Conservation (phyloP, 176 grass and related monocot species). For the Tuctoria greenei region DNA sequence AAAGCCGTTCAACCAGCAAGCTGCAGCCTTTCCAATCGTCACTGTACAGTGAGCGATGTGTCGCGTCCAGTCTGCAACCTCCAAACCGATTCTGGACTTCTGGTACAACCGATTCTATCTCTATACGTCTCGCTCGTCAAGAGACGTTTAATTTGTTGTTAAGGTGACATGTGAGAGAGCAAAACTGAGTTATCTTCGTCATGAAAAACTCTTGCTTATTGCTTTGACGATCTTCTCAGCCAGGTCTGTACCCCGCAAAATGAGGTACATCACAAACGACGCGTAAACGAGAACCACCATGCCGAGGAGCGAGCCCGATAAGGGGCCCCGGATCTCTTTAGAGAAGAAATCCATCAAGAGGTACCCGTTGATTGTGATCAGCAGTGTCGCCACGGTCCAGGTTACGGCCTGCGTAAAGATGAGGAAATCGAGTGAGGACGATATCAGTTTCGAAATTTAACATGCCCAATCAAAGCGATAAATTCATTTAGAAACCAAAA, state of each 20-base stretch:
- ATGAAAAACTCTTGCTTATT: slow-evolving; percentile 46
- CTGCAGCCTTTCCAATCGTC: neutral
- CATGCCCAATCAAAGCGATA: neutral
- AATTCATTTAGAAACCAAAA: neutral
- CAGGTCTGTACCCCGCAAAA: slow-evolving; percentile 56
- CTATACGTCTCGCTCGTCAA: slow-evolving; percentile 7
- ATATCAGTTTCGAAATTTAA: neutral
- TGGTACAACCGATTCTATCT: neutral
- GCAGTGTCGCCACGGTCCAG: slow-evolving; percentile 76
- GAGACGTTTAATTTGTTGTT: slow-evolving; percentile 13
- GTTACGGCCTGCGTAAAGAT: slow-evolving; percentile 65
- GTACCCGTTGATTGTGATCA: slow-evolving; percentile 87
- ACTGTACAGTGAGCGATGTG: slow-evolving; percentile 33
- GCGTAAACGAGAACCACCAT: slow-evolving; percentile 51
- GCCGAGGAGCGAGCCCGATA: slow-evolving; percentile 57
- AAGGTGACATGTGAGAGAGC: slow-evolving; percentile 7
- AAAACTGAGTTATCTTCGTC: slow-evolving; percentile 31
- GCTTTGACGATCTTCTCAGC: slow-evolving; percentile 39
- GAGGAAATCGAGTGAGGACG: neutral
- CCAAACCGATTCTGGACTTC: neutral
- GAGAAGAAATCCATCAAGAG: slow-evolving; percentile 91
- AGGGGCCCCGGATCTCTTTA: slow-evolving; percentile 62
- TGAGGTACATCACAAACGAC: slow-evolving; percentile 74
- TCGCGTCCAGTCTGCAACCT: neutral
- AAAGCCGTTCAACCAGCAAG: neutral